Conservation (phyloP, 176 grass and related monocot genomes). For the Chrysopogon serrulatus region DNA sequence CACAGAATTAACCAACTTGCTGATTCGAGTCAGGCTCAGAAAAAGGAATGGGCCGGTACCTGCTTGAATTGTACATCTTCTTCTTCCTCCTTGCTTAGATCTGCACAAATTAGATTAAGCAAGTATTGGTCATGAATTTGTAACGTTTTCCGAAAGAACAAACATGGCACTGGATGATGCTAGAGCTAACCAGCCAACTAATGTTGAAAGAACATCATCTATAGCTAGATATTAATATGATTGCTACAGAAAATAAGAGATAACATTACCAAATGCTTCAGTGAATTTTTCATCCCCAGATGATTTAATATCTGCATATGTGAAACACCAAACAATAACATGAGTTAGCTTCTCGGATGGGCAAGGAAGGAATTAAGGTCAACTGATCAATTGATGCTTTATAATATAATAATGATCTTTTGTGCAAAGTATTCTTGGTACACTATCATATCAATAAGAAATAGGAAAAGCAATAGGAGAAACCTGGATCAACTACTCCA, state of each 20-base stretch:
- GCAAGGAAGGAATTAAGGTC: background rate
- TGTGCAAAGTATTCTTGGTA: background rate
- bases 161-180: background rate
- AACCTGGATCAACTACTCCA: conserved; percentile 51
- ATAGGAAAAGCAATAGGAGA: background rate
- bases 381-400: background rate
- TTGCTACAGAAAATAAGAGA: conserved; percentile 2
- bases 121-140: background rate
- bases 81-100: conserved; percentile 77
- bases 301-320: conserved; percentile 68
- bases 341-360: conserved; percentile 6
- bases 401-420: background rate
- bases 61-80: conserved; percentile 97
- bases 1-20: background rate
- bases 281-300: conserved; percentile 71
- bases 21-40: background rate
- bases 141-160: background rate
- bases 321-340: background rate
- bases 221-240: background rate
- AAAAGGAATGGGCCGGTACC: conserved; percentile 22
- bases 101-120: conserved; percentile 52
- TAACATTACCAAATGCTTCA: conserved; percentile 76
- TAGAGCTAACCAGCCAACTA: background rate
- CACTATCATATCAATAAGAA: background rate
- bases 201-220: background rate